Base-by-base conservation (phyloP, 139 green algal genomes). In the Coccomyxa sp. region DNA sequence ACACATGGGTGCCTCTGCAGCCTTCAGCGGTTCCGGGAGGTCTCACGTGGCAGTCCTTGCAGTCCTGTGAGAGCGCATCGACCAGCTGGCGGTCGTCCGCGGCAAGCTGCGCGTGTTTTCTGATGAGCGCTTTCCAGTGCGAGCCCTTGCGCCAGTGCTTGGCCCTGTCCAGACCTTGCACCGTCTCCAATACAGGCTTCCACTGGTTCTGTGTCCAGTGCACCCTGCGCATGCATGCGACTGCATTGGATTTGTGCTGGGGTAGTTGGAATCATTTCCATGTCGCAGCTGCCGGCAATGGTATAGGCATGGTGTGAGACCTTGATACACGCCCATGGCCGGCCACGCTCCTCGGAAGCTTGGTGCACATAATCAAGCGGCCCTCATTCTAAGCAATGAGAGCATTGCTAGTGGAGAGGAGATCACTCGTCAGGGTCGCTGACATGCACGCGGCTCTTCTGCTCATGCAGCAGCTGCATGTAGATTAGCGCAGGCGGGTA, bases 91-190 rank as follows among this genome's bases (percentile, higher is more conserved):
- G 34, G 39, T 77, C 72, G 24, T 58, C 72, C 8, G 39, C 72
- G 39, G 44, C 38, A 27, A 39, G 35, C 22, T 24, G 12, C 38
- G 72, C 72, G 39, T 77, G 72, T 27, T 64, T 77, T 38, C 72
- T 38, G 18, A 54, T 77, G 37, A 77, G 39, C 14, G 37, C 72
- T 7, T 58, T 34, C 72, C 72, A 77, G 6, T 77, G 72, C 6
- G n/a, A 54, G 1, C 24, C n/a, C 38, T 77, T 77, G 38, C 72
- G 72, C 72, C 72, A 77, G 38, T 58, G 72, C 72, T 38, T 31
- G 2, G 24, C 39, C 24, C 38, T 64, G 24, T 34, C 68, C 24
- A 31, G 29, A 39, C 18, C 72, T 29, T 64, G 50, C 50, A 31
- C 27, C 50, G 27, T 22, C 50, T 64, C 50, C 50, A 64, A 18